Conservation (phyloP, 176 grass and related monocot genomes). For the Puccinellia tenuiflora region DNA sequence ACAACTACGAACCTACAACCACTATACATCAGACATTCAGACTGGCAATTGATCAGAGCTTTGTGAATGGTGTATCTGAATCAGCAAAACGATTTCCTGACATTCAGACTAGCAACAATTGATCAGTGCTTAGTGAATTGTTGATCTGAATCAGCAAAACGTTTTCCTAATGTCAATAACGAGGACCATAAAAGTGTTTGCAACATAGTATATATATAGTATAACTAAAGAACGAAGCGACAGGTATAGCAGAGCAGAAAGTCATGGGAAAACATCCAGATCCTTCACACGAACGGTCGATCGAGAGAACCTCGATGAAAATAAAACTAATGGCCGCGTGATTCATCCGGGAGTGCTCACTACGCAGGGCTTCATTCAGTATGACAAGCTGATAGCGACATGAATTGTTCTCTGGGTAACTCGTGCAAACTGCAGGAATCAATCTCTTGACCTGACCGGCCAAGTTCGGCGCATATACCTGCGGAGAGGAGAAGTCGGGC, state of each 20-base stretch:
- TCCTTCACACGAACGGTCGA: neutral
- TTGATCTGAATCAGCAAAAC: neutral
- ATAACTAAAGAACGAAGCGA: neutral
- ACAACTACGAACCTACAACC: neutral
- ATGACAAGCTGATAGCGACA: neutral
- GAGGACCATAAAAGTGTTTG: neutral
- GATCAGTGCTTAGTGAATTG: neutral
- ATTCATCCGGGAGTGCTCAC: neutral
- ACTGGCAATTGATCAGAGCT: neutral
- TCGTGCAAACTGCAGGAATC: constrained; percentile 7
- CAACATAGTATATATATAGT: neutral
- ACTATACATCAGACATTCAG: too few relatives aligned
- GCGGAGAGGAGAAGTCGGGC: neutral
- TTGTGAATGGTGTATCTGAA: neutral
- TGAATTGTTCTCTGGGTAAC: neutral
- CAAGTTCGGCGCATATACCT: neutral
- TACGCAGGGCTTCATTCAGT: neutral
- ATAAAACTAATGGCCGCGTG: neutral
- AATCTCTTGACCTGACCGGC: constrained; percentile 2
- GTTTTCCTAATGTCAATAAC: neutral
- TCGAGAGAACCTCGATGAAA: neutral
- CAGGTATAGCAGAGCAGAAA: neutral
- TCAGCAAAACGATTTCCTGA: neutral
- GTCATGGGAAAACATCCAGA: neutral
- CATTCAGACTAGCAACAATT: neutral